Percentiles rank a stretch among this genome's conserved stretches.
Conservation (phyloP, 768 basidiomycete species). For the Tubosaeta sp. region DNA sequence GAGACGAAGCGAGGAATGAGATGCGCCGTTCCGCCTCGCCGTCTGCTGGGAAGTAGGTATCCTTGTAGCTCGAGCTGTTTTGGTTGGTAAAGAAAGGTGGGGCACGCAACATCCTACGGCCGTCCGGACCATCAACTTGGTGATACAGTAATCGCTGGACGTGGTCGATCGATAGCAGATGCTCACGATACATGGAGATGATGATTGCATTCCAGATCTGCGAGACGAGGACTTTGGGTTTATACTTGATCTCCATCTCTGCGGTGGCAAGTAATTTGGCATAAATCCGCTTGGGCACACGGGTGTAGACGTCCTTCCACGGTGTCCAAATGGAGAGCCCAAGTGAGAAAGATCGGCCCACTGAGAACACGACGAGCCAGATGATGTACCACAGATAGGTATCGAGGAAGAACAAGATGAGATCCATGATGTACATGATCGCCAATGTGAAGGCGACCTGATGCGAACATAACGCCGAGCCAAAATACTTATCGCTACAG, state of each 20-base stretch:
- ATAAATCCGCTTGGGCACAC: slow-evolving; percentile 96
- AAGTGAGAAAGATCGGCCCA: slow-evolving; percentile 83
- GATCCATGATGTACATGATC: slow-evolving; percentile 99
- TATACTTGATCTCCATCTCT: slow-evolving; percentile 99
- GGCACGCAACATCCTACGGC: slow-evolving; percentile 87
- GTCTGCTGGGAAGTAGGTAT: slow-evolving; percentile 88
- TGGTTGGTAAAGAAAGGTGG: slow-evolving; percentile 99
- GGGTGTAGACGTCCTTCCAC: slow-evolving; percentile 95
- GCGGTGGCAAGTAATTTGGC: slow-evolving; percentile 93
- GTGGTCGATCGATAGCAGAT: slow-evolving; percentile 95
- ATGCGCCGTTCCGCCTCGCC: slow-evolving; percentile 97
- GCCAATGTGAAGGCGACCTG: slow-evolving; percentile 93
- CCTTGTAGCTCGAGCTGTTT: slow-evolving; percentile 61
- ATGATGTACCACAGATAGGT: slow-evolving; percentile 99
- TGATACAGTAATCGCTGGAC: slow-evolving; percentile 97
- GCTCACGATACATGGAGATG: slow-evolving; percentile 99
- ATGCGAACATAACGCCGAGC: slow-evolving; percentile 76
- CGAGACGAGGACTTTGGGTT: slow-evolving; percentile 97
- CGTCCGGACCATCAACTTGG: slow-evolving; percentile 87
- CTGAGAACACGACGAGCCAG: slow-evolving; percentile 94
- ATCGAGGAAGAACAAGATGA: slow-evolving; percentile 97
- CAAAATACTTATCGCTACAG: slow-evolving; percentile 83
- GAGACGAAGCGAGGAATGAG: slow-evolving; percentile 97
- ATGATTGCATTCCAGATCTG: slow-evolving; percentile 99
- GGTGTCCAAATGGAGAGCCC: slow-evolving; percentile 99